Percentiles rank a stretch among this genome's conserved stretches.
phyloP scores from a whole-genome alignment of 306 rosid species.

The Albizia julibrissin region DNA sequence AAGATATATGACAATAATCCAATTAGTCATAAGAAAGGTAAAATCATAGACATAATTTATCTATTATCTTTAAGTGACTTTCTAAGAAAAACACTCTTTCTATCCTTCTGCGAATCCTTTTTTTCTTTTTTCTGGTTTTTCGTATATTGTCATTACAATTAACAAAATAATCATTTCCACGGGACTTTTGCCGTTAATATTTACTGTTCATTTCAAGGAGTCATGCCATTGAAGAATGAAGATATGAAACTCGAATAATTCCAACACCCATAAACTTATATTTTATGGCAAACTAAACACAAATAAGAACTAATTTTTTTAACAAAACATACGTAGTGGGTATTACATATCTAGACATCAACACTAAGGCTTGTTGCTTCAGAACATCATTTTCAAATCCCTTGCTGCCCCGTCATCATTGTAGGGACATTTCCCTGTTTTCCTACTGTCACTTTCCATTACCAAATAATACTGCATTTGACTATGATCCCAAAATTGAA shows the following conservation, averaged over 20 bases:
- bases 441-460: not conserved
- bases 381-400: conserved; percentile 2
- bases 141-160: not conserved
- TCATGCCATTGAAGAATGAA: conserved; percentile 1
- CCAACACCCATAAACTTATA: not conserved
- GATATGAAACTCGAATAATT: not conserved
- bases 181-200: not conserved
- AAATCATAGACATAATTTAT: not conserved
- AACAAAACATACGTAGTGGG: not conserved
- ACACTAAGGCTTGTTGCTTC: not conserved
- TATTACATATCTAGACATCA: conserved; percentile 10
- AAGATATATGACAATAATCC: conserved; percentile 19
- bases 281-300: not conserved
- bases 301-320: not conserved
- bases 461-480: not conserved
- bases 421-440: not conserved
- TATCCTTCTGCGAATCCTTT: not conserved
- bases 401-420: conserved; percentile 6
- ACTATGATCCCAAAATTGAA: not conserved
- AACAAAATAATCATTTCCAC: not conserved
- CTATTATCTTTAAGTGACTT: not conserved
- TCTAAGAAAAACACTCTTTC: not conserved
- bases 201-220: not conserved
- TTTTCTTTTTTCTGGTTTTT: not conserved
- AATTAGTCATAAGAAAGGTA: conserved; percentile 21